phyloP scores from a whole-genome alignment of 2,329 filamentous ascomycete genomes.

The Aspergillus floridensis region DNA sequence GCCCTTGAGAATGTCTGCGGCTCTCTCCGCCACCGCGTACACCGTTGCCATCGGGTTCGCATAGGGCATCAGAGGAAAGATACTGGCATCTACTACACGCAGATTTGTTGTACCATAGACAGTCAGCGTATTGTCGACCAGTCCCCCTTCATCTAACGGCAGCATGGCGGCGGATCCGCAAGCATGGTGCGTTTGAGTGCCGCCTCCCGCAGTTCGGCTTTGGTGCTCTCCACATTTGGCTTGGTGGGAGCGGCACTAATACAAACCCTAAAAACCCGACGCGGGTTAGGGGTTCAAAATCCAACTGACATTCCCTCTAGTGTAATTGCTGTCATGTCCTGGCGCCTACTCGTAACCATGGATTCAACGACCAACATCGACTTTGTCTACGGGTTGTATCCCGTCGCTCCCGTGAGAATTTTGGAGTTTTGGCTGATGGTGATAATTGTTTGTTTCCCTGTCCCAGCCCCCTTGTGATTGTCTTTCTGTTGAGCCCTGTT shows the following conservation, averaged over 20 bases:
- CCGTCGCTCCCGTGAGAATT: not conserved
- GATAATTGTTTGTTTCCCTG: not conserved
- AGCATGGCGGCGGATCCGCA: slow-evolving; percentile 34
- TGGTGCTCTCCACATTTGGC: too few species aligned
- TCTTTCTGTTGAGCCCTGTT: too few species aligned
- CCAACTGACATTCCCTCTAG: not conserved
- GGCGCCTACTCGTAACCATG: not conserved
- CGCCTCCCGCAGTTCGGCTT: slow-evolving; percentile 15
- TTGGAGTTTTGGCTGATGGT: not conserved
- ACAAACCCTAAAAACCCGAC: too few species aligned
- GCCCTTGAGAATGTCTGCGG: slow-evolving; percentile 19
- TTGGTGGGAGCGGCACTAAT: too few species aligned
- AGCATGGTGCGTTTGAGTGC: slow-evolving; percentile 23
- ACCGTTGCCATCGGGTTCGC: slow-evolving; percentile 39
- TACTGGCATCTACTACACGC: slow-evolving; percentile 37
- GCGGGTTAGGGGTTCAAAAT: too few species aligned
- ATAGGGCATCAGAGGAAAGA: slow-evolving; percentile 36
- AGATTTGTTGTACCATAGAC: slow-evolving; percentile 34
- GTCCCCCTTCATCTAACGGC: slow-evolving; percentile 25
- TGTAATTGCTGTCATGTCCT: not conserved
- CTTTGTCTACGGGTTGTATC: not conserved
- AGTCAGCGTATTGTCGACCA: slow-evolving; percentile 29
- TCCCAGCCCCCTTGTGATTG: not conserved
- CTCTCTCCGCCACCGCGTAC: slow-evolving; percentile 38
- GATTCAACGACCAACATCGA: not conserved